A percentile compares a stretch with the other conserved stretches of the same genome.
Evolutionary conservation across 345 rosid genomes (phyloP).

Genomic region (Hirschfeldia incana): DNA sequence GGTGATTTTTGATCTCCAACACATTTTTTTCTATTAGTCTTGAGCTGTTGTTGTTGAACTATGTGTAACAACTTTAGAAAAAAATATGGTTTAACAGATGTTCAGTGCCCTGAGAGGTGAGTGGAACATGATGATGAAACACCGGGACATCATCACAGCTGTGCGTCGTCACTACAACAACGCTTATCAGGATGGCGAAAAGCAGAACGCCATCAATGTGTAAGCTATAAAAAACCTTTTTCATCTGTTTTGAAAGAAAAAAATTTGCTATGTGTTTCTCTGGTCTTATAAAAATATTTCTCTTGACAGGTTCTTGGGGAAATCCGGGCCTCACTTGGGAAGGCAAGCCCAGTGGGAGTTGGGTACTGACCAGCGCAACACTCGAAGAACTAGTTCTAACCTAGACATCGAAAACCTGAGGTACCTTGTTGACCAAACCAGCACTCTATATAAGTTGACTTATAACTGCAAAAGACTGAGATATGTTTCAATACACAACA

Average conservation of each 20-base stretch:
- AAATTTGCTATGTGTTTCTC: no score
- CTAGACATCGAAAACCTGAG: constrained; percentile 30
- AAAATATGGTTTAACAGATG: constrained; percentile 29
- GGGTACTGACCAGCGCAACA: constrained; percentile 34
- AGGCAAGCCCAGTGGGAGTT: constrained; percentile 36
- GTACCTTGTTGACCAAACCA: constrained; percentile 23
- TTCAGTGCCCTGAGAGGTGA: constrained; percentile 37
- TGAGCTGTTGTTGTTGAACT: constrained; percentile 1
- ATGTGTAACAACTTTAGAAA: background rate
- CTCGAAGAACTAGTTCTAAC: constrained; percentile 36
- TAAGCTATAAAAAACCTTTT: constrained; percentile 2
- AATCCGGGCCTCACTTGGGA: constrained; percentile 36
- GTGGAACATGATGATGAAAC: constrained; percentile 29
- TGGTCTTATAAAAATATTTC: background rate
- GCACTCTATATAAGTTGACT: background rate
- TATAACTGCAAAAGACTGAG: background rate
- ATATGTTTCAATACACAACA: constrained; percentile 19
- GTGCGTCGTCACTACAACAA: constrained; percentile 33
- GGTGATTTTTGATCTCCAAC: constrained; percentile 42
- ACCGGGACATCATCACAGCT: constrained; percentile 32
- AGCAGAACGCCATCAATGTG: constrained; percentile 42
- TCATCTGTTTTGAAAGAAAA: background rate
- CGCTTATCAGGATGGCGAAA: constrained; percentile 28
- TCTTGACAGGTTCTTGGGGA: constrained; percentile 38
- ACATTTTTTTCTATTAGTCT: background rate